These are phyloP conservation scores for Rostrohypoxylon terebratum DNA, from an alignment of 495 filamentous ascomycete species.

Conservation along the genomic window DNA sequence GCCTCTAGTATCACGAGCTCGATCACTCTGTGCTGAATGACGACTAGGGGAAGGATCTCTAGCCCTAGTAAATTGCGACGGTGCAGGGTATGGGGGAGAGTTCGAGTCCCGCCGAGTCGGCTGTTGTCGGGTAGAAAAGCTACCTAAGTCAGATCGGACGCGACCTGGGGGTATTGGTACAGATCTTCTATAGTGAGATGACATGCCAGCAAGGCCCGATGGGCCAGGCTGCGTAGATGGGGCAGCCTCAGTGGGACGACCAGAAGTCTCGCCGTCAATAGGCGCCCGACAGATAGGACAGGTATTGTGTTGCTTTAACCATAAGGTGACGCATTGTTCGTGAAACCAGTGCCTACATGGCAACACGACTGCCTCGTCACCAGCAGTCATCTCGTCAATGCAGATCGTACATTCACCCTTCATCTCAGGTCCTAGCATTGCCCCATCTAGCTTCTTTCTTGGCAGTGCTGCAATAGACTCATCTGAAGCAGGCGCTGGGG, in stretches of 20 bases:
- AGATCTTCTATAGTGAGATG: conserved; percentile 32
- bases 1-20: conserved; percentile 38
- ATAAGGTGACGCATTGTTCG: conserved; percentile 77
- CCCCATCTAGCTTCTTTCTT: conserved; percentile 71
- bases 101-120: conserved; percentile 31
- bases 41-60: conserved; percentile 47
- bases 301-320: conserved; percentile 89
- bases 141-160: conserved; percentile 33
- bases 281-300: conserved; percentile 88
- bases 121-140: conserved; percentile 17
- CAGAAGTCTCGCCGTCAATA: conserved; percentile 63
- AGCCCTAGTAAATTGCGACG: conserved; percentile 34
- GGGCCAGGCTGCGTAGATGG: conserved; percentile 23
- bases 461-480: conserved; percentile 79
- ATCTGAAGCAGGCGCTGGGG: conserved; percentile 82
- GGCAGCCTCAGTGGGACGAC: conserved; percentile 30
- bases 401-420: conserved; percentile 90
- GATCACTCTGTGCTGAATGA: conserved; percentile 42
- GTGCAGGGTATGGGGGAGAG: conserved; percentile 35
- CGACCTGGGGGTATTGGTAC: conserved; percentile 15
- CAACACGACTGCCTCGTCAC: conserved; percentile 79
- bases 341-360: conserved; percentile 97
- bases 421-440: conserved; percentile 71
- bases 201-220: background rate
- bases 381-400: conserved; percentile 84